Conservation (phyloP, 73 alveolate genomes). For the Blepharisma japonicum region DNA sequence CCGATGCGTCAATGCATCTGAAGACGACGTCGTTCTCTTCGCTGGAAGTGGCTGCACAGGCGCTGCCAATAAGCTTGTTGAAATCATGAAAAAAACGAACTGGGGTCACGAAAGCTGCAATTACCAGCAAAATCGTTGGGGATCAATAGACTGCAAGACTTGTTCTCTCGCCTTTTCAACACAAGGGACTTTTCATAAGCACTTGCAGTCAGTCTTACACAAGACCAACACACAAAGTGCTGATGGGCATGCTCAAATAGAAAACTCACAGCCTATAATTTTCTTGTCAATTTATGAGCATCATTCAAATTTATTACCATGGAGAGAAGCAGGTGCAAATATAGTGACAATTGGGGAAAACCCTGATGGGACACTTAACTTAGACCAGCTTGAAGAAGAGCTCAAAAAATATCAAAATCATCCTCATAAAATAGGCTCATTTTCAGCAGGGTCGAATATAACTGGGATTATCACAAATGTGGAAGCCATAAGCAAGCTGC, state of each 20-base stretch:
- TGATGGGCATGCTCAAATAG: not conserved
- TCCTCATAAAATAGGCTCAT: slow-evolving; percentile 72
- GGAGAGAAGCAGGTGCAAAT: slow-evolving; percentile 88
- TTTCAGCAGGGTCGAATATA: slow-evolving; percentile 88
- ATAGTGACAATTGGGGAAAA: slow-evolving; percentile 61
- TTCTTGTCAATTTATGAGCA: slow-evolving; percentile 84
- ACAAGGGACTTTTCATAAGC: slow-evolving; percentile 78
- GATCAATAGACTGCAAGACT: slow-evolving; percentile 81
- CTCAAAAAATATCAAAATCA: slow-evolving; percentile 35
- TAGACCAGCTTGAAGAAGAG: slow-evolving; percentile 38
- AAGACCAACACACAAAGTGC: slow-evolving; percentile 39
- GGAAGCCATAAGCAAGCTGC: slow-evolving; percentile 63
- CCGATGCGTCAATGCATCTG: slow-evolving; percentile 83
- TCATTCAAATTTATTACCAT: slow-evolving; percentile 79
- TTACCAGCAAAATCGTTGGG: slow-evolving; percentile 77
- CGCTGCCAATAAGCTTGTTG: slow-evolving; percentile 22
- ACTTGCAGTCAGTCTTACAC: slow-evolving; percentile 72
- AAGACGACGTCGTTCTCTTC: slow-evolving; percentile 79
- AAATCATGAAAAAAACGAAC: slow-evolving; percentile 21
- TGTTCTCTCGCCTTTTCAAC: slow-evolving; percentile 79
- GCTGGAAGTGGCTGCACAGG: slow-evolving; percentile 85
- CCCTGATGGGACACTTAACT: slow-evolving; percentile 57
- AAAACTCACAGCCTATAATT: slow-evolving; percentile 38
- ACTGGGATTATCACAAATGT: slow-evolving; percentile 79
- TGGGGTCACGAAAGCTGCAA: slow-evolving; percentile 23